phyloP scores from a whole-genome alignment of 306 rosid genomes.

The Morella rubra region DNA sequence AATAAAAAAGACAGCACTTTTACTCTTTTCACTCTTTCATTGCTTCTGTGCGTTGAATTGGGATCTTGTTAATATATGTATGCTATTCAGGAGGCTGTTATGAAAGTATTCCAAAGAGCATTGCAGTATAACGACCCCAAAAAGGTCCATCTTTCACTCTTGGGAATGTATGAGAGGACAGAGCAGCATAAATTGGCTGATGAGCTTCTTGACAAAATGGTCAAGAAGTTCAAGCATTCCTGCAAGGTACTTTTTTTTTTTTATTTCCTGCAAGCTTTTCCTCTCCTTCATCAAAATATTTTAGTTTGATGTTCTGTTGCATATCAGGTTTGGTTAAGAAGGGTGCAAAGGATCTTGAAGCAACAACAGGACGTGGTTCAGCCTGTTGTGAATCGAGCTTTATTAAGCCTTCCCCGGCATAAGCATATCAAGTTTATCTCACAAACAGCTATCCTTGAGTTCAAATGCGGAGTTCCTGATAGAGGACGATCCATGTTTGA shows the following conservation, averaged over 20 bases:
- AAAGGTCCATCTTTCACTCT: constrained; percentile 72
- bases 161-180: constrained; percentile 86
- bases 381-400: constrained; percentile 52
- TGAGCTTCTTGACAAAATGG: constrained; percentile 75
- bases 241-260: constrained; percentile 65
- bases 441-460: constrained; percentile 85
- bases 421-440: constrained; percentile 78
- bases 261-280: constrained; percentile 1
- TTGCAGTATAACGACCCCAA: constrained; percentile 75
- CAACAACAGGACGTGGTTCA: constrained; percentile 62
- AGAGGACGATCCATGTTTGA: constrained; percentile 88
- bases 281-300: background rate
- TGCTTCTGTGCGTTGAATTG: background rate
- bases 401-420: constrained; percentile 66
- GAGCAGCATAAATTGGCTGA: constrained; percentile 67
- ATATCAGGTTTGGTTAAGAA: constrained; percentile 83
- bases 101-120: constrained; percentile 76
- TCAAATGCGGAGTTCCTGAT: constrained; percentile 80
- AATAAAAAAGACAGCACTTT: background rate
- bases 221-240: constrained; percentile 84
- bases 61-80: constrained; percentile 23
- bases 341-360: constrained; percentile 56
- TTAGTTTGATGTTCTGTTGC: constrained; percentile 14
- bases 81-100: constrained; percentile 67
- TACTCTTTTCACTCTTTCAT: constrained; percentile 6